These are phyloP conservation scores for Eleusine indica DNA, from an alignment of 176 grass and related monocot species.

Conservation along the genomic window DNA sequence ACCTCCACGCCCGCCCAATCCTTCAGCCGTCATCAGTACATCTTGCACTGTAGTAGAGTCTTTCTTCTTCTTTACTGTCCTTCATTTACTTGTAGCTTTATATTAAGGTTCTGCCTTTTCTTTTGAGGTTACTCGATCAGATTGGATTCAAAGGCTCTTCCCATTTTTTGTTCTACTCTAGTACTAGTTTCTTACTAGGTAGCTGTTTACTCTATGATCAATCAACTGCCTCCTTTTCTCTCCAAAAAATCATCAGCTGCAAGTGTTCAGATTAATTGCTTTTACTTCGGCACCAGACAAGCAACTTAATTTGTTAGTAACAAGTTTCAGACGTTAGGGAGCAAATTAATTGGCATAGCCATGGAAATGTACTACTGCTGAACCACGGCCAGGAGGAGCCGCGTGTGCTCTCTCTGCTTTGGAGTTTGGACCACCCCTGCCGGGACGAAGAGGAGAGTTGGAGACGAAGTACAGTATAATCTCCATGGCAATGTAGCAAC, in stretches of 20 bases:
- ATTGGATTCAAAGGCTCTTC: constrained; percentile 48
- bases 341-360: neutral
- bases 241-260: neutral
- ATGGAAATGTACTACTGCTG: neutral
- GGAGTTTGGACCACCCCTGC: neutral
- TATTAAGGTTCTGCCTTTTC: neutral
- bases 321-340: too few relatives aligned
- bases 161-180: constrained; percentile 41
- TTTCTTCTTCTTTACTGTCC: neutral
- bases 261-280: neutral
- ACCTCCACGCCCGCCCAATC: constrained; percentile 18
- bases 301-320: neutral
- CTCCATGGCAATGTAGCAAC: neutral
- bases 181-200: neutral
- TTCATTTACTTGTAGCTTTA: neutral
- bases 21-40: constrained; percentile 31
- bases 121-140: constrained; percentile 43
- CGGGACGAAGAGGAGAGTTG: neutral
- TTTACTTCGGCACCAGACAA: neutral
- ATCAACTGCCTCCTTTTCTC: neutral
- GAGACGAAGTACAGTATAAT: neutral
- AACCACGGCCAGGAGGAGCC: neutral
- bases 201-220: neutral
- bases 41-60: constrained; percentile 38
- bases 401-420: neutral